phyloP scores from a whole-genome alignment of 2,329 filamentous ascomycete genomes.

The Colletotrichum plurivorum region DNA sequence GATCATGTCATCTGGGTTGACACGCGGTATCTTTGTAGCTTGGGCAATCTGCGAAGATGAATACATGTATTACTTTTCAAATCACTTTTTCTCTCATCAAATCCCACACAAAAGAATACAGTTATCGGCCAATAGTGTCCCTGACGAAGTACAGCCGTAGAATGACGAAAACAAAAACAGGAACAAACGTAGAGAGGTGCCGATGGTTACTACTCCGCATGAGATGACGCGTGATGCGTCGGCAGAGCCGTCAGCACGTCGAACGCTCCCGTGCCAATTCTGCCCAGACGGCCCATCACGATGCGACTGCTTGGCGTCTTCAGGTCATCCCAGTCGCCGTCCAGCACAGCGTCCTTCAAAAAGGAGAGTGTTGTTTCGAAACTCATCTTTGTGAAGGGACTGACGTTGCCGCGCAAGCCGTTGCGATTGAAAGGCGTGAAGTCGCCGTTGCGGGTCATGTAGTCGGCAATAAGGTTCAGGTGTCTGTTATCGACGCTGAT shows the following conservation, averaged over 20 bases:
- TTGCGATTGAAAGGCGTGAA: conserved; percentile 95
- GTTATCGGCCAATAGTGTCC: conserved; percentile 23
- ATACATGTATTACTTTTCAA: conserved; percentile 32
- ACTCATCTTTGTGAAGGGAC: conserved; percentile 98
- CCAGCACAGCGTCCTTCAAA: conserved; percentile 90
- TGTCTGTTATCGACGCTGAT: conserved; percentile 94
- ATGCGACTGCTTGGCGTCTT: conserved; percentile 88
- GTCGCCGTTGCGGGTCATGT: conserved; percentile 94
- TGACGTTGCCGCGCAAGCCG: conserved; percentile 86
- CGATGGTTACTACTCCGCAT: conserved; percentile 20
- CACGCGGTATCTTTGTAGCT: no score
- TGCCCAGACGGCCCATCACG: conserved; percentile 86
- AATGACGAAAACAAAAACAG: conserved; percentile 17
- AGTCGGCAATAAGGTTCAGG: conserved; percentile 94
- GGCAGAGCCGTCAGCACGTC: conserved; percentile 81
- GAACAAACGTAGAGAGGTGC: background rate
- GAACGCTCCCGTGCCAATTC: conserved; percentile 91
- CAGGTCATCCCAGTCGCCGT: conserved; percentile 91
- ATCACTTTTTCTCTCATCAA: conserved; percentile 23
- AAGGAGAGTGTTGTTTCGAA: conserved; percentile 98
- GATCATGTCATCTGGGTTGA: no score
- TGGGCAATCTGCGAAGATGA: background rate
- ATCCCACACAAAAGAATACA: conserved; percentile 35
- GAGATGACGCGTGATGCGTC: conserved; percentile 58
- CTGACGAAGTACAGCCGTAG: conserved; percentile 15